phyloP scores from a whole-genome alignment of 805 yeast genomes.

The Komagataella populi region DNA sequence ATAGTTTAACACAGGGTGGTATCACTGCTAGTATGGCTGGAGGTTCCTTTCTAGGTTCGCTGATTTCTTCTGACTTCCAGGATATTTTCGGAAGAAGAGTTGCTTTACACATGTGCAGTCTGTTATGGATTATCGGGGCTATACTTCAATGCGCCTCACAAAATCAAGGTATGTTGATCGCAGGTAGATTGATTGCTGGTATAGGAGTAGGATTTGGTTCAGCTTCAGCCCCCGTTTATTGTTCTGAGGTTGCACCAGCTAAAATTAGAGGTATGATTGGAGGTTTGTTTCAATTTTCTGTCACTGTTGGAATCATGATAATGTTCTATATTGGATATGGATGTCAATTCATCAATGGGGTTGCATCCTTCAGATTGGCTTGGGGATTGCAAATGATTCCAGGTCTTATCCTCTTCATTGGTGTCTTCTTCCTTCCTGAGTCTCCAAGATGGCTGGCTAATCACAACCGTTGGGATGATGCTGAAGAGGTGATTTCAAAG shows the following conservation, averaged over 20 bases:
- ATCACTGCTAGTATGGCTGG: slow-evolving; percentile 66
- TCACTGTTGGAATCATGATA: slow-evolving; percentile 49
- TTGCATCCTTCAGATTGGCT: slow-evolving; percentile 24
- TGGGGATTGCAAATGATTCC: slow-evolving; percentile 35
- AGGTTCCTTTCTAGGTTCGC: slow-evolving; percentile 64
- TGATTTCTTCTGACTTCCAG: slow-evolving; percentile 32
- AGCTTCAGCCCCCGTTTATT: slow-evolving; percentile 52
- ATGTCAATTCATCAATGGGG: slow-evolving; percentile 9
- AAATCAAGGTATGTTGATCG: slow-evolving; percentile 27
- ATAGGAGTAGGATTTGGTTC: slow-evolving; percentile 56
- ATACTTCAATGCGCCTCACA: slow-evolving; percentile 14
- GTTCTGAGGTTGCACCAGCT: slow-evolving; percentile 53
- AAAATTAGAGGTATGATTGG: slow-evolving; percentile 46
- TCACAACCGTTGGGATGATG: slow-evolving; percentile 29
- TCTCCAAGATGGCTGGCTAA: slow-evolving; percentile 36
- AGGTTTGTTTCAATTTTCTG: slow-evolving; percentile 48
- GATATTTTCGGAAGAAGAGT: slow-evolving; percentile 33
- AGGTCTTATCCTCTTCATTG: slow-evolving; percentile 25
- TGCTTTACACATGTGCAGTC: slow-evolving; percentile 13
- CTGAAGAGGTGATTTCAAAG: slow-evolving; percentile 23
- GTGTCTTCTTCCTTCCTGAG: slow-evolving; percentile 33
- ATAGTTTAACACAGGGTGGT: slow-evolving; percentile 50
- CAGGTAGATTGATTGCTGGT: slow-evolving; percentile 50
- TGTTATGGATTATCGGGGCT: slow-evolving; percentile 15
- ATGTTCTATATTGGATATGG: slow-evolving; percentile 38